These are phyloP conservation scores for Neonectria punicea DNA, from an alignment of 2,329 filamentous ascomycete species.

Conservation along the genomic window DNA sequence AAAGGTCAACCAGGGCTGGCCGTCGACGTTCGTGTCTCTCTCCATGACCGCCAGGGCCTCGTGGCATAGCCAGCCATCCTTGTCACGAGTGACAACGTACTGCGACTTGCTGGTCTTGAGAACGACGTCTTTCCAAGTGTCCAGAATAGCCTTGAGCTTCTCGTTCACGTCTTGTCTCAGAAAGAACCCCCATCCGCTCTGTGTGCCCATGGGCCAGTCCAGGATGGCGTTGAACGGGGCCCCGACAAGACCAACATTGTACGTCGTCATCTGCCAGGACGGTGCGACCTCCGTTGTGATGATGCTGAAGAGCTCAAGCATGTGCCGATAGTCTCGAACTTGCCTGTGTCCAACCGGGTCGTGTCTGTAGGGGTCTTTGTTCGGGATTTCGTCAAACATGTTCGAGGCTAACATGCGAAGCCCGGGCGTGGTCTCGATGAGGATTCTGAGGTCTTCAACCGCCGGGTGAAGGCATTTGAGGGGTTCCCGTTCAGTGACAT, in stretches of 20 bases:
- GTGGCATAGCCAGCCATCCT: constrained; percentile 34
- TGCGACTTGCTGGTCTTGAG: constrained; percentile 41
- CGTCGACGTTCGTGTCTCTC: constrained; percentile 29
- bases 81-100: constrained; percentile 17
- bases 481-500: neutral
- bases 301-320: neutral
- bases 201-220: constrained; percentile 69
- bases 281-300: neutral
- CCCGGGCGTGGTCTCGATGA: constrained; percentile 4
- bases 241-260: constrained; percentile 54
- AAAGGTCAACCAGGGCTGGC: constrained; percentile 22
- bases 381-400: constrained; percentile 33
- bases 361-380: constrained; percentile 34
- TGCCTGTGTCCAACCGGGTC: constrained; percentile 17
- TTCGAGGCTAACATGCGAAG: constrained; percentile 38
- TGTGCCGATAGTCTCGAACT: neutral
- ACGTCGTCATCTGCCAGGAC: neutral
- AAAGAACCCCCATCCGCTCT: constrained; percentile 64
- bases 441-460: neutral
- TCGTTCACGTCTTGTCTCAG: constrained; percentile 62
- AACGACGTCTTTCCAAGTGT: constrained; percentile 51
- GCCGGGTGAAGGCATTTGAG: neutral
- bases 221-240: constrained; percentile 67
- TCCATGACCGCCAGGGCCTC: constrained; percentile 30
- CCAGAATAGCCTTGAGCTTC: constrained; percentile 62